Percentiles rank a stretch among this genome's conserved stretches.
phyloP scores from a whole-genome alignment of 345 rosid species.

The Geranium brycei region DNA sequence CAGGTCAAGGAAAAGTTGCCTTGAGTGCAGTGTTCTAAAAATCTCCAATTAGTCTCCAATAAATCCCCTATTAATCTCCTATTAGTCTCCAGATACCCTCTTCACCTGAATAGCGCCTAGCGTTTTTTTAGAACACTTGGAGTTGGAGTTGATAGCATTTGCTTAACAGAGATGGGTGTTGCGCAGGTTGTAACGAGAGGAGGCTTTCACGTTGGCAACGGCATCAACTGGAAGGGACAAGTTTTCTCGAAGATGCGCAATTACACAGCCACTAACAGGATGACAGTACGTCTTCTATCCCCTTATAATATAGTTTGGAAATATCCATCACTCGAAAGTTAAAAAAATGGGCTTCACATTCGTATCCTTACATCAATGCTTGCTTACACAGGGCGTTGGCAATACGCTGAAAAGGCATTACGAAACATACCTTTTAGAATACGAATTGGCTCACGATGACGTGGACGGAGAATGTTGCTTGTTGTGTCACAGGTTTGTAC shows the following conservation, averaged over 20 bases:
- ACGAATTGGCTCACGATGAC: constrained; percentile 43
- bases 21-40: too few relatives aligned
- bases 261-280: constrained; percentile 39
- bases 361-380: background rate
- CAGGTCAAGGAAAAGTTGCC: too few relatives aligned
- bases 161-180: background rate
- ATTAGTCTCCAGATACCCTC: too few relatives aligned
- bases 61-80: too few relatives aligned
- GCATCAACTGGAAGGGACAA: constrained; percentile 53
- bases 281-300: constrained; percentile 26
- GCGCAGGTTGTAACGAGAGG: constrained; percentile 42
- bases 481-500: constrained; percentile 35
- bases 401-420: constrained; percentile 43
- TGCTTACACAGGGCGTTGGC: constrained; percentile 34
- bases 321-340: background rate
- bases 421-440: constrained; percentile 43
- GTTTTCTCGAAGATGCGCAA: constrained; percentile 50
- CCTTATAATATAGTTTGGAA: background rate
- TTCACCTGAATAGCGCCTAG: too few relatives aligned
- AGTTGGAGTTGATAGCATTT: background rate
- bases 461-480: constrained; percentile 50
- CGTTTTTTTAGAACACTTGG: too few relatives aligned
- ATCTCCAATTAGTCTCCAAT: too few relatives aligned
- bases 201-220: constrained; percentile 46
- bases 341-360: background rate